phyloP scores from a whole-genome alignment of 495 filamentous ascomycete species.

The Penicillium dipodomyicola region DNA sequence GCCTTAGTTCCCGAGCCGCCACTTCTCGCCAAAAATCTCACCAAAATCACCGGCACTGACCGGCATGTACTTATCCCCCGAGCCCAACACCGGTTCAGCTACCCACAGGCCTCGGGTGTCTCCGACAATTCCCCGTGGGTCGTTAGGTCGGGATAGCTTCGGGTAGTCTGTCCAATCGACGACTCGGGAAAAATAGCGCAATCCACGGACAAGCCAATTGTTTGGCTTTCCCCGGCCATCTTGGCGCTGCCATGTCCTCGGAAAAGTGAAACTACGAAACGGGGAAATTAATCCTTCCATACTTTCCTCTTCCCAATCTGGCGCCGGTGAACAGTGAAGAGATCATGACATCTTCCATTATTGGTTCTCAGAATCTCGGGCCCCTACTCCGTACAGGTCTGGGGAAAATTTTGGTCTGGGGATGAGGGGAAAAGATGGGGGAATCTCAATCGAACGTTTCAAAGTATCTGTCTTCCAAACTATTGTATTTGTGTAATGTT shows the following conservation, averaged over 20 bases:
- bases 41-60: background rate
- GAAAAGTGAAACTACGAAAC: background rate
- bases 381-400: background rate
- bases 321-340: constrained; percentile 12
- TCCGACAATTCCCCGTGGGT: constrained; percentile 17
- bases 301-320: background rate
- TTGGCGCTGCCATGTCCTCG: background rate
- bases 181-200: constrained; percentile 23
- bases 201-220: constrained; percentile 6
- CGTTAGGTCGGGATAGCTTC: constrained; percentile 18
- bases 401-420: constrained; percentile 1
- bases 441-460: background rate
- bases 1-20: constrained; percentile 1
- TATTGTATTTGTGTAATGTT: background rate
- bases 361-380: background rate
- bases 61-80: background rate
- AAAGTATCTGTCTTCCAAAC: no score
- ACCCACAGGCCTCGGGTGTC: background rate
- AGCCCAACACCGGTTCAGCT: background rate
- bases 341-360: background rate
- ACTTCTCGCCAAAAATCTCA: background rate
- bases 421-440: constrained; percentile 8
- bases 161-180: constrained; percentile 21
- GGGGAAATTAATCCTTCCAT: background rate
- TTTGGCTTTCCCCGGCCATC: background rate